phyloP scores from a whole-genome alignment of 164 flowering plant species.

The Sedum album region DNA sequence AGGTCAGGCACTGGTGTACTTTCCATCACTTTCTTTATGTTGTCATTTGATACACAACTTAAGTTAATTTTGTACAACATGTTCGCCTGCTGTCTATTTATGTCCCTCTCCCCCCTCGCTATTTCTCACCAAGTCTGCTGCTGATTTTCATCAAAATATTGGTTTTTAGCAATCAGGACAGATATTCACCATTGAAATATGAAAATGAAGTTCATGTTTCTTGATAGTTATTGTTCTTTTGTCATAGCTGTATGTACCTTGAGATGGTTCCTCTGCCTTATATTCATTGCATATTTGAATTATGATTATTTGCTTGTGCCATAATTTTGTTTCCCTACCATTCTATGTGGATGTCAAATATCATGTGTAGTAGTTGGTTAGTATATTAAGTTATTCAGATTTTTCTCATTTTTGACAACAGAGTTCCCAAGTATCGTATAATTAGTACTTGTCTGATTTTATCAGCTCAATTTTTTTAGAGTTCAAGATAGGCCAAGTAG shows the following conservation, averaged over 20 bases:
- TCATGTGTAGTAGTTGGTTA: background rate
- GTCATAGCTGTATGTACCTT: background rate
- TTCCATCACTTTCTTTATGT: background rate
- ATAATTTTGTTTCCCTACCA: background rate
- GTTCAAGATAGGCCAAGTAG: too few relatives aligned
- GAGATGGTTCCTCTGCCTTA: too few relatives aligned
- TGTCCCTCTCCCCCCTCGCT: background rate
- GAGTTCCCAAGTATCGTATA: too few relatives aligned
- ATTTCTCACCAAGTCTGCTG: background rate
- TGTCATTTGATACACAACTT: background rate
- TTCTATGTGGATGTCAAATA: background rate
- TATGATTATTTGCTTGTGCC: too few relatives aligned
- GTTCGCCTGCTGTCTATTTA: background rate
- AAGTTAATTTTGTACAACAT: background rate
- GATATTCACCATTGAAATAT: background rate
- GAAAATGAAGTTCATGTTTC: background rate
- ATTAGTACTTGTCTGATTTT: too few relatives aligned
- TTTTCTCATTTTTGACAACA: background rate
- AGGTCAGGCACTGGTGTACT: slow-evolving; percentile 18
- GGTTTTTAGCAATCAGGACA: background rate
- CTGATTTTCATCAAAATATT: background rate
- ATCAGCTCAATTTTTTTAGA: too few relatives aligned
- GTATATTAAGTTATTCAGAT: background rate
- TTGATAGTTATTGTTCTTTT: background rate
- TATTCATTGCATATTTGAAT: too few relatives aligned